These are phyloP conservation scores for Harrya chromipes DNA, from an alignment of 768 basidiomycete species.

Conservation along the genomic window DNA sequence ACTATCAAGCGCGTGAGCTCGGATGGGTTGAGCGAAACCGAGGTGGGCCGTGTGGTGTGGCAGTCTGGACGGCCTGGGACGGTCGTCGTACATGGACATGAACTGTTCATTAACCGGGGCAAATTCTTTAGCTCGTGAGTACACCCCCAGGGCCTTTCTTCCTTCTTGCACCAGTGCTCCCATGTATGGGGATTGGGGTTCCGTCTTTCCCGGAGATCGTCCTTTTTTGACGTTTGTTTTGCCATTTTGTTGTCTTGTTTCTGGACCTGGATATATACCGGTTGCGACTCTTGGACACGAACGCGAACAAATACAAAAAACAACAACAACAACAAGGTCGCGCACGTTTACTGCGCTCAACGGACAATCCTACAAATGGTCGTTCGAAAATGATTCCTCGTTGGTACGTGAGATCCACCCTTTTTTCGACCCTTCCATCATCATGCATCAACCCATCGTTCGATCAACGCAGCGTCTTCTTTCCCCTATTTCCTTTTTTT, in stretches of 20 bases:
- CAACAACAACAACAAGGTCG: conserved; percentile 17
- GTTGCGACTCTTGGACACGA: too few species aligned
- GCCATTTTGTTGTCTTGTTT: not conserved
- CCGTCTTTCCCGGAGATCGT: not conserved
- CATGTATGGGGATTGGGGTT: not conserved
- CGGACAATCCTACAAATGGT: conserved; percentile 34
- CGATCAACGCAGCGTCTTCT: not conserved
- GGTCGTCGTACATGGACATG: conserved; percentile 28
- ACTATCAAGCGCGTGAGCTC: conserved; percentile 23
- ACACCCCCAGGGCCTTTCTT: not conserved
- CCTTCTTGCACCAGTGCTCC: not conserved
- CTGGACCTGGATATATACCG: not conserved
- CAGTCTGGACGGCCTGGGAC: conserved; percentile 28
- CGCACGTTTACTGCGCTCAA: conserved; percentile 34
- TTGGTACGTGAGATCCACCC: conserved; percentile 19
- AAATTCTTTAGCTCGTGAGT: conserved; percentile 34
- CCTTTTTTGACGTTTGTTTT: conserved; percentile 3
- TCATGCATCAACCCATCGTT: too few species aligned
- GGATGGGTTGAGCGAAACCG: conserved; percentile 24
- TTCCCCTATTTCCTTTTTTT: not conserved
- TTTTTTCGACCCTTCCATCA: too few species aligned
- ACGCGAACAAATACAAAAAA: not conserved
- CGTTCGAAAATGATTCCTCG: conserved; percentile 31
- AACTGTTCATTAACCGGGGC: conserved; percentile 22
- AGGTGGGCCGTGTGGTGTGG: conserved; percentile 30